phyloP scores from a whole-genome alignment of 1,284 basidiomycete genomes.

The Ganoderma lucidum region DNA sequence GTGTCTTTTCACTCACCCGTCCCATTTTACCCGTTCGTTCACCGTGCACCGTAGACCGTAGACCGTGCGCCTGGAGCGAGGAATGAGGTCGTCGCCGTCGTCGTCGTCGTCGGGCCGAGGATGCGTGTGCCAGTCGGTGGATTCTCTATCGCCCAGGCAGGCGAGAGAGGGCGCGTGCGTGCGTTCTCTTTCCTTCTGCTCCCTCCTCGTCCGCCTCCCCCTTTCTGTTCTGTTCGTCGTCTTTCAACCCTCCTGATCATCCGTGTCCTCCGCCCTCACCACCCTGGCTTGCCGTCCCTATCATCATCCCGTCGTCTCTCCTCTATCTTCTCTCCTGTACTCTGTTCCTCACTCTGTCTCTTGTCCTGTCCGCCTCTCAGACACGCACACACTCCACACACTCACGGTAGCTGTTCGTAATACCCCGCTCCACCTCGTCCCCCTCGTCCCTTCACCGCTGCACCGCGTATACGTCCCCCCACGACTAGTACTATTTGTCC shows the following conservation, averaged over 20 bases:
- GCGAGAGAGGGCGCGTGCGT: background rate
- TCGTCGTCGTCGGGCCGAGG: background rate
- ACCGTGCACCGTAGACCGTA: background rate
- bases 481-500: constrained; percentile 40
- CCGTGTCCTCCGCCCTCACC: no score
- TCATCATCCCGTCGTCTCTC: background rate
- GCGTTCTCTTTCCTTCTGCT: background rate
- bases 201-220: background rate
- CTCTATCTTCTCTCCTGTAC: background rate
- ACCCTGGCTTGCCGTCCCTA: background rate
- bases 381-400: background rate
- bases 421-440: constrained; percentile 30
- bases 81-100: background rate
- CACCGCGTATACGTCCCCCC: constrained; percentile 22
- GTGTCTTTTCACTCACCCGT: background rate
- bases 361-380: constrained; percentile 2
- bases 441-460: constrained; percentile 2
- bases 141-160: background rate
- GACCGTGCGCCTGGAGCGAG: constrained; percentile 1
- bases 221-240: background rate
- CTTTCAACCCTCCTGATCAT: background rate
- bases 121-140: background rate
- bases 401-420: constrained; percentile 37
- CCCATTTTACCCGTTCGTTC: background rate
- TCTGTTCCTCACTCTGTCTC: background rate